These are phyloP conservation scores for Naganishia albida DNA, from an alignment of 1,284 basidiomycete genomes.

Conservation along the genomic window DNA sequence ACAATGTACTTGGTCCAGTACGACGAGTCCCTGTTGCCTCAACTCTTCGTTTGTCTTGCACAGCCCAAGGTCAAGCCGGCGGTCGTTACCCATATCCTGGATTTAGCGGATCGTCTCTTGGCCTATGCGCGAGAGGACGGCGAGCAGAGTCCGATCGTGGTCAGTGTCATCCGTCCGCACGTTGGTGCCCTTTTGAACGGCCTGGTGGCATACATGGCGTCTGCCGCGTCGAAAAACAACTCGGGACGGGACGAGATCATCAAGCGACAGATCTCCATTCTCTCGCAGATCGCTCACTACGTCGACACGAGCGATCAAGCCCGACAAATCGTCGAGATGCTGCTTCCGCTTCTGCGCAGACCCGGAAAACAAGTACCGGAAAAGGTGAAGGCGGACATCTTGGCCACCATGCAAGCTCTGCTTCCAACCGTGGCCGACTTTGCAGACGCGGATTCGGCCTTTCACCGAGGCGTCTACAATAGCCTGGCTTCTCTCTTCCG, in stretches of 20 bases:
- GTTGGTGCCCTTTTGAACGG: constrained; percentile 74
- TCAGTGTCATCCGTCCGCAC: constrained; percentile 70
- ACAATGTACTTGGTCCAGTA: constrained; percentile 68
- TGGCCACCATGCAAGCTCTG: constrained; percentile 73
- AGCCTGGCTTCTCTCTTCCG: constrained; percentile 75
- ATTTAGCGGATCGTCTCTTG: constrained; percentile 78
- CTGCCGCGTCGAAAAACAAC: constrained; percentile 56
- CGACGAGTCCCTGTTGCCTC: constrained; percentile 70
- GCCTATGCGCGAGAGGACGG: constrained; percentile 58
- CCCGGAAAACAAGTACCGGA: constrained; percentile 77
- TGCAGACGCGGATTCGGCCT: constrained; percentile 57
- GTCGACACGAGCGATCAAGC: constrained; percentile 73
- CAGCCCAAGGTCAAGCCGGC: constrained; percentile 83
- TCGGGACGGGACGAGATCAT: constrained; percentile 69
- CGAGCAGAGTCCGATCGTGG: constrained; percentile 54
- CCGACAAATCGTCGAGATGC: constrained; percentile 69
- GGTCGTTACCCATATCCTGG: constrained; percentile 78
- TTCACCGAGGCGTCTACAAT: constrained; percentile 65
- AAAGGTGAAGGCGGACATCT: constrained; percentile 80
- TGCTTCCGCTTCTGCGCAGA: constrained; percentile 79
- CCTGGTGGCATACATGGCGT: constrained; percentile 70
- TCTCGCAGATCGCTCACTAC: constrained; percentile 77
- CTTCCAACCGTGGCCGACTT: constrained; percentile 74
- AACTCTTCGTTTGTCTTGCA: constrained; percentile 77
- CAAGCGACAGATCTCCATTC: constrained; percentile 77